Evolutionary conservation across 2,329 filamentous ascomycete genomes (phyloP).

Genomic region (Sporothrix curviconia): DNA sequence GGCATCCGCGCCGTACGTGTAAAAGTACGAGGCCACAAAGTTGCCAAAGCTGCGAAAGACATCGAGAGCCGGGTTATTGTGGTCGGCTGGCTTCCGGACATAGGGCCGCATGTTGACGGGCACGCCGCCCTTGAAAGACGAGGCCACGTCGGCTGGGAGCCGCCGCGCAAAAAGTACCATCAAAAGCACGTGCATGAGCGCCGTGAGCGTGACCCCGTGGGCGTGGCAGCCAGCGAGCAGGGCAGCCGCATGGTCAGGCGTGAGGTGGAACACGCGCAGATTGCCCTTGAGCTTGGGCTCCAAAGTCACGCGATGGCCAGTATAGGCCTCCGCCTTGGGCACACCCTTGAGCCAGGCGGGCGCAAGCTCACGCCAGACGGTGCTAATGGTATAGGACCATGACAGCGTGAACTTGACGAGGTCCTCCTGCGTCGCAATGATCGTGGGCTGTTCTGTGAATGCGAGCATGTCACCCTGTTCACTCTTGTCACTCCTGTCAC

Average conservation of each 20-base stretch:
- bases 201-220: slow-evolving; percentile 41
- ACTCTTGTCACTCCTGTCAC: background rate
- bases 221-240: slow-evolving; percentile 36
- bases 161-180: slow-evolving; percentile 35
- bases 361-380: slow-evolving; percentile 34
- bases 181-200: slow-evolving; percentile 41
- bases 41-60: slow-evolving; percentile 31
- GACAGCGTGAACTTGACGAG: slow-evolving; percentile 36
- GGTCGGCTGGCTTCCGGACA: slow-evolving; percentile 20
- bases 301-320: slow-evolving; percentile 31
- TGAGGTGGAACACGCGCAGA: slow-evolving; percentile 33
- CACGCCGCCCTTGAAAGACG: slow-evolving; percentile 33
- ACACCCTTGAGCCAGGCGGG: slow-evolving; percentile 31
- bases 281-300: slow-evolving; percentile 32
- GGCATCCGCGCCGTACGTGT: slow-evolving; percentile 24
- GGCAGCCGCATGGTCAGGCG: slow-evolving; percentile 22
- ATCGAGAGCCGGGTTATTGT: slow-evolving; percentile 24
- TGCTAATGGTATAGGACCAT: slow-evolving; percentile 33
- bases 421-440: slow-evolving; percentile 36
- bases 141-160: slow-evolving; percentile 29
- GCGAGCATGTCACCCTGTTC: slow-evolving; percentile 23
- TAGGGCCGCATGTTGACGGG: slow-evolving; percentile 41
- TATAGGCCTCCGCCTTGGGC: slow-evolving; percentile 29
- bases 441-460: slow-evolving; percentile 26
- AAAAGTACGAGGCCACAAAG: slow-evolving; percentile 32